Evolutionary conservation across 768 basidiomycete genomes (phyloP), one percentile per base, ranked within the genome.

Genomic region (Boletus sensibilis): DNA sequence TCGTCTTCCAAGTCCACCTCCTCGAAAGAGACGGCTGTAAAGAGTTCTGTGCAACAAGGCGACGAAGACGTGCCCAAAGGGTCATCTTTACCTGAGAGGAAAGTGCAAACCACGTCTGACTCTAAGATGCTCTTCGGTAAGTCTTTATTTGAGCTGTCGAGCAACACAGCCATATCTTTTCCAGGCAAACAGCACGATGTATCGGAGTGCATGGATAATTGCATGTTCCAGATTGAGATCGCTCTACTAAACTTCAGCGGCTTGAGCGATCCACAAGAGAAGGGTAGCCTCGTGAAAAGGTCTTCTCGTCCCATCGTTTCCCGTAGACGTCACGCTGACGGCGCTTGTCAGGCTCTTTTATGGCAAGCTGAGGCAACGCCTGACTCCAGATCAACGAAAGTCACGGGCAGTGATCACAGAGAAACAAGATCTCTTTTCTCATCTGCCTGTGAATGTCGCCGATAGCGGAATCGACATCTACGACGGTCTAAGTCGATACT

Each of bases 131-230:
- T 94, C 85, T 94, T 94, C 64, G 92, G 92, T 92, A 68, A 63
- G 82, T 65, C 31, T 16, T 20, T 23, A 8, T 56, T 14, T 42
- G 23, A 34, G 13, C 48, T n/a, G n/a, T 13, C 21, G 20, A 58
- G 31, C 6, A 38, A 50, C 34, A 18, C 20, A 21, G 14, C 40
- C 47, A 39, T 23, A 67, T 40, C 29, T 45, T 57, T 55, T 9
- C 38, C 55, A 93, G 94, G 96, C 6, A 88, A 90, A 64, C 97
- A 99, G 66, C 96, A 99, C 66, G 97, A 99, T 69, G 95, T 98
- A 13, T 88, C 96, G 0, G 97, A 99, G 73, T 98, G 96, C 74
- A 93, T 98, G 89, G 96, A 98, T 73, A 98, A 98, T 65, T 95
- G 95, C 76, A 90, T 99, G 80, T 97, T 97, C 75, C 97, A 98